Conservation (phyloP, 306 rosid genomes). For the Cyamopsis tetragonoloba region DNA sequence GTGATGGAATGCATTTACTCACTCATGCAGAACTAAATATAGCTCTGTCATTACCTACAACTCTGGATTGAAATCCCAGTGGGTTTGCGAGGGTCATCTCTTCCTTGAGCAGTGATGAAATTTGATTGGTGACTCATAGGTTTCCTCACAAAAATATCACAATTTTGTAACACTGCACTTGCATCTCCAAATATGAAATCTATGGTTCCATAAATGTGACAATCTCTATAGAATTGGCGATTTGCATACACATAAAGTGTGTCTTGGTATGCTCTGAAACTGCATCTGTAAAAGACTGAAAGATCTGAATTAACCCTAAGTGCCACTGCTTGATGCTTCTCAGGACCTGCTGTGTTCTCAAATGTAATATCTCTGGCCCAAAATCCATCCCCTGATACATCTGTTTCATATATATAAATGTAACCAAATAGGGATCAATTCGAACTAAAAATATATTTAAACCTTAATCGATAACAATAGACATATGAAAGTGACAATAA, state of each 20-base stretch:
- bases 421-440: too few relatives aligned
- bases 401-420: conserved; percentile 21
- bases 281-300: conserved; percentile 51
- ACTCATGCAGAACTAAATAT: too few relatives aligned
- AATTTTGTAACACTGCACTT: conserved; percentile 46
- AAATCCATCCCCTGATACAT: conserved; percentile 71
- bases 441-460: too few relatives aligned
- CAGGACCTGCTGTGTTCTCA: conserved; percentile 71
- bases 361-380: conserved; percentile 73
- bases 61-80: conserved; percentile 39
- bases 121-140: conserved; percentile 52
- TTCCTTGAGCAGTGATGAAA: conserved; percentile 64
- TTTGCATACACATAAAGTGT: conserved; percentile 54
- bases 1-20: too few relatives aligned
- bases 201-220: conserved; percentile 51
- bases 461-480: too few relatives aligned
- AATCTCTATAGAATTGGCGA: conserved; percentile 67
- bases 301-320: conserved; percentile 51
- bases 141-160: conserved; percentile 51
- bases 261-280: conserved; percentile 64
- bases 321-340: conserved; percentile 67
- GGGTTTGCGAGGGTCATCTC: conserved; percentile 33
- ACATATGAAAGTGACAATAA: too few relatives aligned
- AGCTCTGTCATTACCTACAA: too few relatives aligned
- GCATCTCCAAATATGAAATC: conserved; percentile 63